Evolutionary conservation across 2,329 filamentous ascomycete genomes (phyloP).

Genomic region (Gyromitra esculenta): DNA sequence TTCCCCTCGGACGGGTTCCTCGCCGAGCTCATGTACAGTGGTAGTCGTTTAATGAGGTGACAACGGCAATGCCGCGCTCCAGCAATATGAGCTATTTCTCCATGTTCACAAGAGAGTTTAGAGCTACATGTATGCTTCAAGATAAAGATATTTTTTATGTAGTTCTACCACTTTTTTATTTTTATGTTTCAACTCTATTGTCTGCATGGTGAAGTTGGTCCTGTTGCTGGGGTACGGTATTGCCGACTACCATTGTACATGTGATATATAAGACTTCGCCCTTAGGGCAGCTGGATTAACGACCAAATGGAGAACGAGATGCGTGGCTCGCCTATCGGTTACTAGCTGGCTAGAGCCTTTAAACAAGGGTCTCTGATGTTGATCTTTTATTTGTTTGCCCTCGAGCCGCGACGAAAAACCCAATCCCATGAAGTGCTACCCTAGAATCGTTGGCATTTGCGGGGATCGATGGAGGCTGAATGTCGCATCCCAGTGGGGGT

Average conservation of each 20-base stretch:
- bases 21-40: not conserved
- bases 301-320: conserved; percentile 8
- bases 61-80: no score
- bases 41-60: not conserved
- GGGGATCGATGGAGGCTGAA: conserved; percentile 27
- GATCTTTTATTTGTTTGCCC: not conserved
- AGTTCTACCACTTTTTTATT: no score
- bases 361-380: conserved; percentile 9
- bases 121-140: no score
- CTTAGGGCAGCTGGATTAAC: not conserved
- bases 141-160: no score
- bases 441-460: not conserved
- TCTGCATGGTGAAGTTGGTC: no score
- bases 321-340: not conserved
- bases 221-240: no score
- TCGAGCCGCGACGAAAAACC: not conserved
- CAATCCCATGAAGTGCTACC: conserved; percentile 24
- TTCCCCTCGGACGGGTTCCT: conserved; percentile 5
- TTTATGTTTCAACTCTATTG: no score
- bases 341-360: not conserved
- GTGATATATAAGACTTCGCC: not conserved
- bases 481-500: conserved; percentile 6
- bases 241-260: no score
- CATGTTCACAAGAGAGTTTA: no score
- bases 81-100: no score